A percentile compares a stretch with the other conserved stretches of the same genome.
Evolutionary conservation across 345 rosid species (phyloP).

Genomic region (Orychophragmus violaceus): DNA sequence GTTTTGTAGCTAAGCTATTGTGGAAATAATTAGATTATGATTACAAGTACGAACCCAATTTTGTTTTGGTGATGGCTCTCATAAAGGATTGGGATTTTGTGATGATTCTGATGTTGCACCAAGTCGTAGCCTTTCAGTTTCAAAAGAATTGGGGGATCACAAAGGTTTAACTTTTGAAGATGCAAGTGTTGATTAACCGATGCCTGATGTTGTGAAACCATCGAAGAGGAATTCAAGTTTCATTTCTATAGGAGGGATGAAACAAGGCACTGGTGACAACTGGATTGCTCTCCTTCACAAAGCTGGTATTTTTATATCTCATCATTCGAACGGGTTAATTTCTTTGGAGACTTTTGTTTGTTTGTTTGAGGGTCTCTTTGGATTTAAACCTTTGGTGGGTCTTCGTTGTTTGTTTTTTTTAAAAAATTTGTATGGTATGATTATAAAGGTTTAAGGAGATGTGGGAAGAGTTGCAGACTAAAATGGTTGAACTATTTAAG

Average conservation of each 20-base stretch:
- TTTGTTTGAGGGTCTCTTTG: too few relatives aligned
- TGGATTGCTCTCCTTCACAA: constrained; percentile 81
- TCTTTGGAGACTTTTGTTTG: not conserved
- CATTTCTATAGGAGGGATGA: constrained; percentile 75
- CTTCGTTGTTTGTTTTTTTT: not conserved
- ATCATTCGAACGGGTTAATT: not conserved
- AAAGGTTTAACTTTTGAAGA: constrained; percentile 11
- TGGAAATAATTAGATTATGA: constrained; percentile 38
- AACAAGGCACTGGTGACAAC: constrained; percentile 62
- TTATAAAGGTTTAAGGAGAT: constrained; percentile 67
- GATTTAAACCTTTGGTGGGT: not conserved
- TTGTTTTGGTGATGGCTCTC: constrained; percentile 54
- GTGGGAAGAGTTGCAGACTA: constrained; percentile 87
- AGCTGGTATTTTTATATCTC: constrained; percentile 46
- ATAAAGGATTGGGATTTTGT: constrained; percentile 58
- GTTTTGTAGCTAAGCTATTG: too few relatives aligned
- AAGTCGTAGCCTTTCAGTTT: constrained; percentile 38
- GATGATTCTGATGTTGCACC: constrained; percentile 47
- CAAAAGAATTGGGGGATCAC: constrained; percentile 37
- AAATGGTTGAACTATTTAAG: constrained; percentile 87
- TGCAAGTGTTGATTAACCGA: constrained; percentile 33
- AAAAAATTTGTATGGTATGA: not conserved
- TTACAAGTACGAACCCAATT: constrained; percentile 56
- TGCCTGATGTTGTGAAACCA: constrained; percentile 26
- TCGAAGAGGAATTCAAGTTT: constrained; percentile 55